Evolutionary conservation across 495 filamentous ascomycete species (phyloP).

Genomic region (Penicillium cosmopolitanum): DNA sequence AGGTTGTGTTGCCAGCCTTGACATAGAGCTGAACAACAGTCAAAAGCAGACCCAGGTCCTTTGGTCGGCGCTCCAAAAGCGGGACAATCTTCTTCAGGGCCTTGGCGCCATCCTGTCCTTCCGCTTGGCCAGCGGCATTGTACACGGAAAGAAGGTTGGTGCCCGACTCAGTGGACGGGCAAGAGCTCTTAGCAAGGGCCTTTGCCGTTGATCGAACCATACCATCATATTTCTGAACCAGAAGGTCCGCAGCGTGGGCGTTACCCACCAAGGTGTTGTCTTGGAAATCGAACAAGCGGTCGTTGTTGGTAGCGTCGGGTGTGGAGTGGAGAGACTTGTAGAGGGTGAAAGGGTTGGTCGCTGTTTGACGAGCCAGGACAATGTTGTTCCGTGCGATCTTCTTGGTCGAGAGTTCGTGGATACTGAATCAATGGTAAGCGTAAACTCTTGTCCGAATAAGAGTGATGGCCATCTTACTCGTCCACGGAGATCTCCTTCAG

Average conservation of each 20-base stretch:
- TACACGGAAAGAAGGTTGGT: slow-evolving; percentile 71
- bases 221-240: slow-evolving; percentile 75
- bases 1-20: slow-evolving; percentile 69
- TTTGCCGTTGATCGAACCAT: slow-evolving; percentile 68
- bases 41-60: slow-evolving; percentile 81
- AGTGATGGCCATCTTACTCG: slow-evolving; percentile 51
- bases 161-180: slow-evolving; percentile 57
- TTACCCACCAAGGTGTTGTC: slow-evolving; percentile 68
- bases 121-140: slow-evolving; percentile 76
- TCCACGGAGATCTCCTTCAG: slow-evolving; percentile 64
- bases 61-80: slow-evolving; percentile 74
- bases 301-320: slow-evolving; percentile 61
- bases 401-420: slow-evolving; percentile 76
- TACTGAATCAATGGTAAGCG: slow-evolving; percentile 49
- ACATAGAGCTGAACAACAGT: slow-evolving; percentile 87
- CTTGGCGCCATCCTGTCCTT: slow-evolving; percentile 64
- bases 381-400: slow-evolving; percentile 80
- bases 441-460: neutral
- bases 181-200: slow-evolving; percentile 55
- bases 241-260: slow-evolving; percentile 70
- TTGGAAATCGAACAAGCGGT: slow-evolving; percentile 81
- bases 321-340: slow-evolving; percentile 67
- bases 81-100: slow-evolving; percentile 75
- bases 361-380: slow-evolving; percentile 57
- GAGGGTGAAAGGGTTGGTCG: slow-evolving; percentile 76